Percentiles rank a stretch among this genome's conserved stretches.
These are phyloP conservation scores for Rhodotorula toruloides DNA, from an alignment of 768 basidiomycete species.

Conservation along the genomic window DNA sequence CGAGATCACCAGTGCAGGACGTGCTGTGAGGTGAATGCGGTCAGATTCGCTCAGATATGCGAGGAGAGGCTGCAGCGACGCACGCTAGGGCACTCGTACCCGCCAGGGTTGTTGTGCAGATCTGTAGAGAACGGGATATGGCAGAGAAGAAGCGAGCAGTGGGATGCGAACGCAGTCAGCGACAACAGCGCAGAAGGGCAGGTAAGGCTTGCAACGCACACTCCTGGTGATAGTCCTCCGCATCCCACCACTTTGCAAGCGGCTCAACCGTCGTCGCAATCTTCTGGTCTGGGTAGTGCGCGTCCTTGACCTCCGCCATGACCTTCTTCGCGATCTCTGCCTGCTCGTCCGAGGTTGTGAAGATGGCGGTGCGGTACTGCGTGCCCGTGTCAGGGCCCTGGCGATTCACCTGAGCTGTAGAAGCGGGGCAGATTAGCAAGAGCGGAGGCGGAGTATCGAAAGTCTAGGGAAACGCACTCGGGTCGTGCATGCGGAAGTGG, in stretches of 20 bases:
- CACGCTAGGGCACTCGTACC: slow-evolving; percentile 80
- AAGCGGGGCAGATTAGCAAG: neutral
- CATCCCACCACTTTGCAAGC: slow-evolving; percentile 67
- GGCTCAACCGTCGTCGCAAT: slow-evolving; percentile 72
- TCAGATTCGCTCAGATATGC: no score
- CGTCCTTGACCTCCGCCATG: slow-evolving; percentile 73
- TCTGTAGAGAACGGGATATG: slow-evolving; percentile 32
- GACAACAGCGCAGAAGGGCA: neutral
- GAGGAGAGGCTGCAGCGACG: neutral
- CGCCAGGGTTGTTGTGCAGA: slow-evolving; percentile 69
- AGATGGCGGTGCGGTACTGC: slow-evolving; percentile 95
- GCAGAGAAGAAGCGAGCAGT: neutral
- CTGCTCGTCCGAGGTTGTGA: slow-evolving; percentile 70
- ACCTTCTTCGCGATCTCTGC: slow-evolving; percentile 65
- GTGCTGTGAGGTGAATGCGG: neutral
- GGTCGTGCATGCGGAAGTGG: slow-evolving; percentile 46
- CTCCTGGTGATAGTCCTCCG: slow-evolving; percentile 56
- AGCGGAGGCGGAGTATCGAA: neutral
- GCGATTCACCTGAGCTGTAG: slow-evolving; percentile 25
- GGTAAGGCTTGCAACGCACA: slow-evolving; percentile 43
- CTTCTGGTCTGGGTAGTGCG: slow-evolving; percentile 67
- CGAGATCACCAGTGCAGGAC: slow-evolving; percentile 21
- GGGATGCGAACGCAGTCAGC: no score
- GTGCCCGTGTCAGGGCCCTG: slow-evolving; percentile 42
- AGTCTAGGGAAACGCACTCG: neutral